Base-by-base conservation (phyloP, 2,329 filamentous ascomycete species). In the Aspergillus texensis region DNA sequence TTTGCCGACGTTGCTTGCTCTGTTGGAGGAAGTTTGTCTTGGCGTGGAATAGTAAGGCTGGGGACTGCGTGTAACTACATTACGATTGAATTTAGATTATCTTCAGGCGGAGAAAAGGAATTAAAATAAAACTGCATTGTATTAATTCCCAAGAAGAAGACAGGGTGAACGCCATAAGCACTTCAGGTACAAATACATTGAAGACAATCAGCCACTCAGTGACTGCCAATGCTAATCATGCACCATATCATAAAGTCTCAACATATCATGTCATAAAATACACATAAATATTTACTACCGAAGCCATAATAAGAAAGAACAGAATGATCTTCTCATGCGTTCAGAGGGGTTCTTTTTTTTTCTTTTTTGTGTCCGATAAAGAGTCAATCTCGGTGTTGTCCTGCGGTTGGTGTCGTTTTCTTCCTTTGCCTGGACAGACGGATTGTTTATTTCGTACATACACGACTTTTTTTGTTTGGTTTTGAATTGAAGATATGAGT, bases 381-480 rank as follows among this genome's bases (percentile, higher is more conserved):
- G 26, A 54, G 28, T 41, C 39, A 19, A 28, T 41, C 39, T 45
- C 50, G 19, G 12, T 28, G 12, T 28, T 58, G 28, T 36, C 28
- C 50, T 36, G 19, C 50, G 46, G 26, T 30, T 50, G 16, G 12
- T 6, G 8, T 24, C 48, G 36, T 46, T 55, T 62, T 16, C 45
- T 36, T 19, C 28, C 41, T 50, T 52, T 59, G 11, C 24, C 19
- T 41, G 21, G 43, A 34, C 46, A 52, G 34, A 46, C 43, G n/a
- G 6, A 28, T 58, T 54, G 55, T 61, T 36, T 53, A 63, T 32
- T 36, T 60, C 57, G 21, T 68, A 66, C 59, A 62, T 64, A 67
- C 66, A 61, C 39, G 62, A 52, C 26, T 60, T 68, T 61, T 58
- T 57, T 60, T 64, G 41, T 9, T 45, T 32, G 46, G 53, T 58